Base-by-base conservation (phyloP, 257 asterid species). In the Solanum commersonii region DNA sequence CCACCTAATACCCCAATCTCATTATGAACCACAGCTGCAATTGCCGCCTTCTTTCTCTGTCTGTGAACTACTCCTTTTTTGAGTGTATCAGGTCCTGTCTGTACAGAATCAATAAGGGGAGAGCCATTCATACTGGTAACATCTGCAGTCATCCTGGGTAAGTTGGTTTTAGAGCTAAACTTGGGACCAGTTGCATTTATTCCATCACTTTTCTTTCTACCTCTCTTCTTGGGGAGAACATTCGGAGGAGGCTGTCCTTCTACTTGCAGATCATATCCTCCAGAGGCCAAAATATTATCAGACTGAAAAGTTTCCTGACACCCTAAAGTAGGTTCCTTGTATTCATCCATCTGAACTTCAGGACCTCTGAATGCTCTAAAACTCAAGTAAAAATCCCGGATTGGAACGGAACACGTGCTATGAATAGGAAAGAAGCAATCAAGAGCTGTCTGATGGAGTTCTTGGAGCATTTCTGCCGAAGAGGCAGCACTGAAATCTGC, bases 321-420 rank as follows among this genome's bases (percentile, higher is more conserved):
- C 35, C 81, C 87, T 44, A 37, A 85, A 85, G 81, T 38, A 35
- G 76, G 29, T 85, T 84, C 77, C 49, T 65, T 67, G 29, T 63
- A 23, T 5, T 59, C 60, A 65, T 60, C 77, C 25, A 35, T 34
- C 71, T 44, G 40, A 81, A 27, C 72, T 31, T 56, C 84, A 56
- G 82, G 85, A 76, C 92, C 91, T 14, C 91, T 87, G 90, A 93
- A 95, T 16, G 93, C 87, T 92, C 98, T 92, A 92, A 92, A 95
- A 91, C 94, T 90, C 74, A 86, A 46, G 73, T 87, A 91, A 88
- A 94, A 93, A 81, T 82, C 90, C 90, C 78, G 87, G 88, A 93
- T 88, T 11, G 92, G 91, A 91, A 87, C 91, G 56, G 96, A 87
- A 91, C 71, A 85, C 84, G 89, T 92, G 85, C 93, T 90, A 86